Base-by-base conservation (phyloP, 2,329 filamentous ascomycete species). In the Cladophialophora chaetospira region DNA sequence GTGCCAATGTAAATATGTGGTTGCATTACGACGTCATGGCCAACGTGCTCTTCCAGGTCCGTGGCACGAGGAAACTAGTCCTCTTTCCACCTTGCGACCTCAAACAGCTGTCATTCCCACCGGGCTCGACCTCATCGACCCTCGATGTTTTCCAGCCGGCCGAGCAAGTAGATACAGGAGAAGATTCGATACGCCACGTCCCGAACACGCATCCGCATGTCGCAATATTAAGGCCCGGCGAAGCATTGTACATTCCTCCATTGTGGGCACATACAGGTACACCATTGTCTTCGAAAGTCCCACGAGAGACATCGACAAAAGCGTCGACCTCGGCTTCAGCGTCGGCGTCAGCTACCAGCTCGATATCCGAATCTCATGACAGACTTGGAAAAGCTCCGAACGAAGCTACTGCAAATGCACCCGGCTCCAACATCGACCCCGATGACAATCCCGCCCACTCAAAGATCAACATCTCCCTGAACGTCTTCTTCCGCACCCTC, bases 1-100 rank as follows among this genome's bases (percentile, higher is more conserved):
- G 88, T 3, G 89, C 89, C 0, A 83, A 83, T 1, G 88, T 93
- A 9, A 88, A 86, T 36, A 89, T 96, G 83, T 96, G 92, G 91
- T 78, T 96, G 28, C 90, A 95, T 72, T 95, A 94, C 75, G 89
- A 95, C 73, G 86, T 88, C 13, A 91, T 95, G 81, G 89, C 90
- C 47, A 96, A 96, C 66, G 79, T 96, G 3, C 87, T 94, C 58
- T 91, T 87, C 66, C 91, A 96, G 69, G 80, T 96, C 49, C 74
- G 76, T 33, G 91, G 91, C 3, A 79, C 81, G 1, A 95, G 94
- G 69, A 81, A 82, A 25, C 78, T 95, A 56, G 72, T 90, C 3
- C 78, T 96, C 1, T 96, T 91, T 69, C 90, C 89, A 1, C 91
- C 92, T 0, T 76, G 79, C 2, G 90, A 96, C 66, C 84, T 94